Evolutionary conservation across 1,284 basidiomycete species (phyloP).

Genomic region (Marasmius tenuissimus): DNA sequence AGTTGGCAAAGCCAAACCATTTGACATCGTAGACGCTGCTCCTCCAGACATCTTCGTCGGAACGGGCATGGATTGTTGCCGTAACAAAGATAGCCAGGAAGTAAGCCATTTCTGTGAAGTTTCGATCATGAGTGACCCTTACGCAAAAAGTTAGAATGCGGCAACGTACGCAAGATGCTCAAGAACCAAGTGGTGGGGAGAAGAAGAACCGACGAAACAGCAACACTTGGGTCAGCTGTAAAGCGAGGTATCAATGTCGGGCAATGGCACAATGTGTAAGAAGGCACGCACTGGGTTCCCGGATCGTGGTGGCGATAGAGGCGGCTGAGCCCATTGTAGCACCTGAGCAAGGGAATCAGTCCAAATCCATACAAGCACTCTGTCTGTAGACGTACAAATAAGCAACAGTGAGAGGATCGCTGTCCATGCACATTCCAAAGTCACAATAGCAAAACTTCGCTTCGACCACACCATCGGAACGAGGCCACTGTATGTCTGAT

Average conservation of each 20-base stretch:
- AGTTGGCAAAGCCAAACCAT: constrained; percentile 47
- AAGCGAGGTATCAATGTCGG: background rate
- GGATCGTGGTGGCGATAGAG: constrained; percentile 36
- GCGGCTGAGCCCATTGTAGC: constrained; percentile 48
- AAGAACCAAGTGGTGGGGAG: constrained; percentile 56
- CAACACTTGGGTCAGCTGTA: constrained; percentile 43
- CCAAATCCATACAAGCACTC: background rate
- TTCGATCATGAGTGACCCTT: background rate
- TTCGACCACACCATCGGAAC: constrained; percentile 28
- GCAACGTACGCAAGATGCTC: constrained; percentile 47
- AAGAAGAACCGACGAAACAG: constrained; percentile 53
- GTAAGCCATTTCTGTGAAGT: constrained; percentile 48
- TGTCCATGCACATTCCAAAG: constrained; percentile 57
- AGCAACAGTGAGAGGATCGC: constrained; percentile 46
- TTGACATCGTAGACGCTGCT: constrained; percentile 47
- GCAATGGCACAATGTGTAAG: background rate
- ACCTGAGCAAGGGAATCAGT: constrained; percentile 27
- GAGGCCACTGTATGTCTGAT: background rate
- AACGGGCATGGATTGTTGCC: constrained; percentile 40
- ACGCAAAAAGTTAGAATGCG: background rate
- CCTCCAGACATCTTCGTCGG: constrained; percentile 49
- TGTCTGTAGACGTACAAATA: constrained; percentile 36
- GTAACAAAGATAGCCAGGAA: constrained; percentile 51
- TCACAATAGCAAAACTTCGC: constrained; percentile 39
- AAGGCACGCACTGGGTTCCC: constrained; percentile 35